Base-by-base conservation (phyloP, 208 protist genomes). In the Crithidia thermophila region DNA sequence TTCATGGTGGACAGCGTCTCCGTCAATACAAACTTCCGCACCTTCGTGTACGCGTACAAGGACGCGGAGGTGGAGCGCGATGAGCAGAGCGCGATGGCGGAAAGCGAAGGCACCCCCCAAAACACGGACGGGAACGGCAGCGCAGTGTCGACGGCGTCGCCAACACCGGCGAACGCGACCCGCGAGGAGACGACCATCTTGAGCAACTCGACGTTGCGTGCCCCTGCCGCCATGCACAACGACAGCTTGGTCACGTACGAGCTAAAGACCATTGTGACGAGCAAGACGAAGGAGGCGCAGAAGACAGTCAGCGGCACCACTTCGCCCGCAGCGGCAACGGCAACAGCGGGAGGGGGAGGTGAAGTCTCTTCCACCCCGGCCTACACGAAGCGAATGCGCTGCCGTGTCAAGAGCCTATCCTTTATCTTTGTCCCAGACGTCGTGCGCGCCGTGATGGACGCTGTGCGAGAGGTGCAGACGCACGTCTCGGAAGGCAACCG, bases 401-500 rank as follows among this genome's bases (percentile, higher is more conserved):
- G 77, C 40, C 72, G 71, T 30, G 55, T 95, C 4, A 62, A 73
- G 46, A 75, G 77, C 47, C 67, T 95, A 16, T 76, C 55, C 42
- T 64, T 93, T 33, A 76, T 85, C 25, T 28, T 89, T 10, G 77
- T 95, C 0, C 90, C 90, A 5, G 82, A 92, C 27, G 72, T 91
- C 28, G 79, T 79, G 33, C 84, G 67, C 46, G 67, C 75, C n/a
- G 46, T 91, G 20, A 13, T 81, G 27, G 60, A 65, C 10, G 40
- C 75, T 16, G 37, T 85, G 25, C 50, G 67, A 18, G 86, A 93
- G 57, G 72, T 87, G 42, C 59, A 80, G 67, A 61, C 72, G 23
- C 56, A 87, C 61, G 76, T 95, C n/a, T 85, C 82, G 4, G 81
- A 85, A 27, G 62, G 73, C 43, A 93, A 95, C 72, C 77, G 77